Percentiles rank a stretch among this genome's conserved stretches.
Evolutionary conservation across 495 filamentous ascomycete species (phyloP).

Genomic region (Penicillium parvum): DNA sequence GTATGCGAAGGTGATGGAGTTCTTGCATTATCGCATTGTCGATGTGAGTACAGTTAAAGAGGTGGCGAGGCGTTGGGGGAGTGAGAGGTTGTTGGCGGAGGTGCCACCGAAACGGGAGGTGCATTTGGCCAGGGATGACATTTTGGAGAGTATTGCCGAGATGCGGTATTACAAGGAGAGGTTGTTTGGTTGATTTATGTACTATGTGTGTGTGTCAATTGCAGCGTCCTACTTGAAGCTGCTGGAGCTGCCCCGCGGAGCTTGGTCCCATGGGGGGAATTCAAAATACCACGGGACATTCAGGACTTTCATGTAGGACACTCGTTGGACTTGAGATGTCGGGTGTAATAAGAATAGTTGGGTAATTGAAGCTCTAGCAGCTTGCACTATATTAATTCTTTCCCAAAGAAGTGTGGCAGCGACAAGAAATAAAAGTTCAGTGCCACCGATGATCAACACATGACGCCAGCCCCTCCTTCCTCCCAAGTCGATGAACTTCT

Average conservation of each 20-base stretch:
- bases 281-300: too few species aligned
- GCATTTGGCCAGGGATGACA: constrained; percentile 84
- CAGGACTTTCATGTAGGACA: too few species aligned
- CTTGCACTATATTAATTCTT: too few species aligned
- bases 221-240: background rate
- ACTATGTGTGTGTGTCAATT: background rate
- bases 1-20: constrained; percentile 64
- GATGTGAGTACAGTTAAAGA: constrained; percentile 93
- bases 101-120: constrained; percentile 68
- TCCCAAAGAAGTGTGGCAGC: too few species aligned
- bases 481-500: constrained; percentile 27
- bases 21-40: constrained; percentile 84
- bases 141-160: constrained; percentile 91
- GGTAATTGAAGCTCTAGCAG: too few species aligned
- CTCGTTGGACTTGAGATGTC: too few species aligned
- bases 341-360: background rate
- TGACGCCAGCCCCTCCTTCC: constrained; percentile 22
- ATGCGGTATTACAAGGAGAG: constrained; percentile 67
- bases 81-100: constrained; percentile 48
- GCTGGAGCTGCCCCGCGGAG: background rate
- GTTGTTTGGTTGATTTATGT: constrained; percentile 23
- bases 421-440: too few species aligned
- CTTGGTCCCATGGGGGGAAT: too few species aligned
- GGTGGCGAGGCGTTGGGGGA: constrained; percentile 76
- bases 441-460: constrained; percentile 27